Evolutionary conservation across 495 filamentous ascomycete genomes (phyloP).

Genomic region (Aspergillus baeticus): DNA sequence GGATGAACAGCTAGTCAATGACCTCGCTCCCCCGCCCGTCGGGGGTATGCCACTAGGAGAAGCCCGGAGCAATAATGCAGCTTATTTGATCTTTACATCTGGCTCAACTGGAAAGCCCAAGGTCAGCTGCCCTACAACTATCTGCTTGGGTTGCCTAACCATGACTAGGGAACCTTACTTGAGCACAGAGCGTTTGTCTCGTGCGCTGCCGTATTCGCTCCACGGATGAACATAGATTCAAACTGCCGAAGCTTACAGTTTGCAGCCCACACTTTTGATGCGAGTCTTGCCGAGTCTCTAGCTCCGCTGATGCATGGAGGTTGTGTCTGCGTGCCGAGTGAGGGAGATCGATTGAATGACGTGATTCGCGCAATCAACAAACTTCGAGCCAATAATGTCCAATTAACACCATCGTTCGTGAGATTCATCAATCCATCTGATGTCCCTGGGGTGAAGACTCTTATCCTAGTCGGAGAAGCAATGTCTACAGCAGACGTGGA

Average conservation of each 20-base stretch:
- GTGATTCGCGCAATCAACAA: constrained; percentile 45
- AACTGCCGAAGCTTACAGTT: constrained; percentile 47
- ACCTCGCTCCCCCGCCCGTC: constrained; percentile 20
- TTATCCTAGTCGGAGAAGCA: constrained; percentile 54
- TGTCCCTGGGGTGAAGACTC: constrained; percentile 43
- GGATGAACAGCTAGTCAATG: constrained; percentile 30
- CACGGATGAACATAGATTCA: constrained; percentile 28
- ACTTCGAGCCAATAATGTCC: constrained; percentile 43
- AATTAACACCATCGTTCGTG: constrained; percentile 54
- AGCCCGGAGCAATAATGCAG: constrained; percentile 35
- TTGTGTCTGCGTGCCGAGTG: constrained; percentile 49
- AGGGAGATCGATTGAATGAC: constrained; percentile 50
- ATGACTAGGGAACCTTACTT: constrained; percentile 42
- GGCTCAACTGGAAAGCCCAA: constrained; percentile 53
- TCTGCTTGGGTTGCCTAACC: not conserved
- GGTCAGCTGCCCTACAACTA: constrained; percentile 20
- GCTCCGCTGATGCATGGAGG: constrained; percentile 44
- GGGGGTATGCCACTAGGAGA: constrained; percentile 26
- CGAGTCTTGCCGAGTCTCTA: constrained; percentile 42
- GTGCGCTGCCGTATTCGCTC: constrained; percentile 41
- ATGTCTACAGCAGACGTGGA: constrained; percentile 51
- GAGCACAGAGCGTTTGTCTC: constrained; percentile 48
- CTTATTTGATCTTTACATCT: constrained; percentile 50
- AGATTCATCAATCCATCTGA: constrained; percentile 43
- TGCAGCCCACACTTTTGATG: constrained; percentile 54